Evolutionary conservation across 116 monocot species (phyloP).

Genomic region (Zostera marina): DNA sequence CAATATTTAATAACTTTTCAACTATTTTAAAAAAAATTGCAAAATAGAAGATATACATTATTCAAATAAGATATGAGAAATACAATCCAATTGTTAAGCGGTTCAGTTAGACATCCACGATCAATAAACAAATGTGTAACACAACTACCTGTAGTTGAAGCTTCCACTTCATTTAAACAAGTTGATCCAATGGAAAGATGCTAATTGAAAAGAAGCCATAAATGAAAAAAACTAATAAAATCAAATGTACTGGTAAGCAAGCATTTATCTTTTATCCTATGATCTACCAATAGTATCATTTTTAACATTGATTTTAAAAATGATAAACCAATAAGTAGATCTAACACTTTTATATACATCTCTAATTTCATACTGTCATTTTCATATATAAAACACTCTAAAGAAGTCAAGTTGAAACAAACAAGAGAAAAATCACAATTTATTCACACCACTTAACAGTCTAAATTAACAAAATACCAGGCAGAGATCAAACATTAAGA

Average conservation of each 20-base stretch:
- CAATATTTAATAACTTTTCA: neutral
- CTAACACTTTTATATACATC: neutral
- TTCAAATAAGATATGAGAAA: too few species aligned
- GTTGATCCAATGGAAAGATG: constrained; percentile 2
- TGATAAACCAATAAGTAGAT: neutral
- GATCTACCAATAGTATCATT: neutral
- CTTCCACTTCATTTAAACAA: constrained; percentile 1
- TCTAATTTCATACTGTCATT: too few species aligned
- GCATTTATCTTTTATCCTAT: neutral
- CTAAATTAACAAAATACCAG: neutral
- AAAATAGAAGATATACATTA: neutral
- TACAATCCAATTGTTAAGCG: too few species aligned
- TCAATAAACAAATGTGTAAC: constrained; percentile 1
- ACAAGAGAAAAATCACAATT: neutral
- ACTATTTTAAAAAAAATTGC: neutral
- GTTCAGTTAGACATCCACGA: neutral
- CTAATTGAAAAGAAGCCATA: constrained; percentile 7
- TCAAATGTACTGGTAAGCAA: neutral
- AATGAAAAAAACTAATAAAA: neutral
- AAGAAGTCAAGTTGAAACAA: neutral
- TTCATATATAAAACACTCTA: neutral
- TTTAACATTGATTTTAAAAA: neutral
- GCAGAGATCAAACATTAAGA: neutral
- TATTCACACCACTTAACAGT: neutral
- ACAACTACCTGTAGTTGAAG: constrained; percentile 2